Percentiles rank a stretch among this genome's conserved stretches.
Conservation (phyloP, 2,329 filamentous ascomycete species). For the Fusarium decemcellulare region DNA sequence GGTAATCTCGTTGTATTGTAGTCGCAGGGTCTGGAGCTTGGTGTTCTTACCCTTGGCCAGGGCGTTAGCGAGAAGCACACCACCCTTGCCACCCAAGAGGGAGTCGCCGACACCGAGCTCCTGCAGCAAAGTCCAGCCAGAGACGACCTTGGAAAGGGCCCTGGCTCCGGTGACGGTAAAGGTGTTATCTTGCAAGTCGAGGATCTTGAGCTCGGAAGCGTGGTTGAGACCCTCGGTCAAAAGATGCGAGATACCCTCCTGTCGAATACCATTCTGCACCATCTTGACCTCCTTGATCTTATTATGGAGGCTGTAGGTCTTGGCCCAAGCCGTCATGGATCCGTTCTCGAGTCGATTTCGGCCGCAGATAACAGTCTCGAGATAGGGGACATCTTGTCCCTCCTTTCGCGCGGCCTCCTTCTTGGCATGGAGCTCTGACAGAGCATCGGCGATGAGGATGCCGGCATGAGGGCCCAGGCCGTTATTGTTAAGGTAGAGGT, state of each 20-base stretch:
- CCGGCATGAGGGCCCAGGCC: constrained; percentile 94
- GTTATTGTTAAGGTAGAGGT: constrained; percentile 98
- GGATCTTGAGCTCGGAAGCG: constrained; percentile 76
- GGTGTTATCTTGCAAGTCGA: constrained; percentile 98
- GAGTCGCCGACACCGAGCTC: constrained; percentile 94
- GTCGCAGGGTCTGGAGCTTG: constrained; percentile 83
- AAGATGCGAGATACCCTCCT: constrained; percentile 89
- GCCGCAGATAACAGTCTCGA: constrained; percentile 98
- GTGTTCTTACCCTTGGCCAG: constrained; percentile 82
- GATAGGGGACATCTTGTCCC: constrained; percentile 80
- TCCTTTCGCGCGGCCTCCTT: constrained; percentile 84
- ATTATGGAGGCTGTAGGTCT: constrained; percentile 85
- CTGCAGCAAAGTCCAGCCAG: constrained; percentile 80
- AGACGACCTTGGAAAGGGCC: constrained; percentile 82
- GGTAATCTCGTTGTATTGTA: constrained; percentile 97
- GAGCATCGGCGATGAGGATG: constrained; percentile 88
- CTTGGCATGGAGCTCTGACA: constrained; percentile 85
- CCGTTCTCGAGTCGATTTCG: constrained; percentile 96
- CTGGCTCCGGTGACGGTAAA: constrained; percentile 87
- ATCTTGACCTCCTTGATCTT: constrained; percentile 92
- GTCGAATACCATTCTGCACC: constrained; percentile 97
- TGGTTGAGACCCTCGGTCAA: constrained; percentile 83
- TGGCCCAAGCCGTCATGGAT: constrained; percentile 96
- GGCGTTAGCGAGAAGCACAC: constrained; percentile 79
- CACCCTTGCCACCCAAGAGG: constrained; percentile 83